Evolutionary conservation across 495 filamentous ascomycete species (phyloP).

Genomic region (Tuber brumale): DNA sequence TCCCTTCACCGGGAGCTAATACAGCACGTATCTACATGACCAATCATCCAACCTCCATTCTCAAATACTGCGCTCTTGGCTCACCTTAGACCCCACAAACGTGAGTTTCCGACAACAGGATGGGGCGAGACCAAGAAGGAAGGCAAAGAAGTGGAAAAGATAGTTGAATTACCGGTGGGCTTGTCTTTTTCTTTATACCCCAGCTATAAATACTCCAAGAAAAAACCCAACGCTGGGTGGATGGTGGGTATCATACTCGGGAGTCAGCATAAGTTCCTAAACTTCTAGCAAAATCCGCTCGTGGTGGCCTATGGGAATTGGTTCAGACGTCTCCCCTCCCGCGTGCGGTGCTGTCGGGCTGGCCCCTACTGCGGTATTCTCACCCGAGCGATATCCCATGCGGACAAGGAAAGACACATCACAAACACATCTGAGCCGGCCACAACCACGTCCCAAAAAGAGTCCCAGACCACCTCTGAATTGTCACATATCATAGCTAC

Average conservation of each 20-base stretch:
- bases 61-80: background rate
- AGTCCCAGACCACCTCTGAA: background rate
- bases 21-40: background rate
- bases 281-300: background rate
- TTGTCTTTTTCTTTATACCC: no score
- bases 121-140: no score
- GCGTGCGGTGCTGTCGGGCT: background rate
- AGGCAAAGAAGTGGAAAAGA: no score
- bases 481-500: background rate
- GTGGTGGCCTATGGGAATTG: background rate
- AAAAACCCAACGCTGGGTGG: background rate
- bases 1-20: background rate
- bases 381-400: background rate
- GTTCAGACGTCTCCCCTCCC: background rate
- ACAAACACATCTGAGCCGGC: background rate
- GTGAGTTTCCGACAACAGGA: no score
- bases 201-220: no score
- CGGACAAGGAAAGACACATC: background rate
- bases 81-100: background rate
- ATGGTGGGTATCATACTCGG: background rate
- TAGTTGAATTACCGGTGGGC: no score
- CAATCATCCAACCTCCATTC: background rate
- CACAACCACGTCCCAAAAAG: background rate
- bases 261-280: background rate
- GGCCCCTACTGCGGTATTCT: background rate